Conservation (phyloP, 345 rosid species). For the Isatis tinctoria region DNA sequence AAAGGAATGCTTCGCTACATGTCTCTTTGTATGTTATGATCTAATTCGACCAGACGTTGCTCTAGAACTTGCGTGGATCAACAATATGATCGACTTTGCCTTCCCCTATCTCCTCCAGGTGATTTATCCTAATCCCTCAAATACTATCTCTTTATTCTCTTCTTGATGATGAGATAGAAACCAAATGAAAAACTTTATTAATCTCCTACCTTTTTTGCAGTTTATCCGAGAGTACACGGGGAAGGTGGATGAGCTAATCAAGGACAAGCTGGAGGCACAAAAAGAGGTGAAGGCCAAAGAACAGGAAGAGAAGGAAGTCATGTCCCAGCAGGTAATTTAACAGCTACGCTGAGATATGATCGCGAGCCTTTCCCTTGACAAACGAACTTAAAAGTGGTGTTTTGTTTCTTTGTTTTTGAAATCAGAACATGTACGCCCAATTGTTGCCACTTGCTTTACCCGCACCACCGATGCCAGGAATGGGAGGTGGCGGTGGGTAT, state of each 20-base stretch:
- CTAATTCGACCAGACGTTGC: constrained; percentile 76
- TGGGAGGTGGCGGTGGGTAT: constrained; percentile 47
- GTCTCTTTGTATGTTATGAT: constrained; percentile 94
- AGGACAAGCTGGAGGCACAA: constrained; percentile 70
- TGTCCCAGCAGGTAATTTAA: constrained; percentile 74
- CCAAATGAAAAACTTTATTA: not conserved
- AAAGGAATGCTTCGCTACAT: constrained; percentile 91
- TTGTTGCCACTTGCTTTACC: constrained; percentile 84
- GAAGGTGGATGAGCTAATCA: constrained; percentile 77
- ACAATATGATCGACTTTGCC: constrained; percentile 82
- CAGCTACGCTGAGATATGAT: not conserved
- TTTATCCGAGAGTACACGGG: constrained; percentile 76
- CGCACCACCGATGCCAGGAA: constrained; percentile 90
- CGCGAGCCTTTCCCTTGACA: not conserved
- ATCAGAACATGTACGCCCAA: constrained; percentile 92
- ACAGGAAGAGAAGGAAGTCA: constrained; percentile 71
- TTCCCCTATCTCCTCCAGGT: constrained; percentile 88
- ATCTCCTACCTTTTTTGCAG: constrained; percentile 24
- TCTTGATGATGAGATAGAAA: not conserved
- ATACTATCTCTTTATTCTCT: not conserved
- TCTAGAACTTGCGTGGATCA: constrained; percentile 89
- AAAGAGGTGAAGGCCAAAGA: constrained; percentile 64
- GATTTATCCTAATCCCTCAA: not conserved
- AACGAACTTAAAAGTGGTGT: not conserved
- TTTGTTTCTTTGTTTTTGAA: not conserved